A percentile compares a stretch with the other conserved stretches of the same genome.
These are phyloP conservation scores for Colletotrichum sp. DNA, from an alignment of 2,329 filamentous ascomycete genomes.

Conservation along the genomic window DNA sequence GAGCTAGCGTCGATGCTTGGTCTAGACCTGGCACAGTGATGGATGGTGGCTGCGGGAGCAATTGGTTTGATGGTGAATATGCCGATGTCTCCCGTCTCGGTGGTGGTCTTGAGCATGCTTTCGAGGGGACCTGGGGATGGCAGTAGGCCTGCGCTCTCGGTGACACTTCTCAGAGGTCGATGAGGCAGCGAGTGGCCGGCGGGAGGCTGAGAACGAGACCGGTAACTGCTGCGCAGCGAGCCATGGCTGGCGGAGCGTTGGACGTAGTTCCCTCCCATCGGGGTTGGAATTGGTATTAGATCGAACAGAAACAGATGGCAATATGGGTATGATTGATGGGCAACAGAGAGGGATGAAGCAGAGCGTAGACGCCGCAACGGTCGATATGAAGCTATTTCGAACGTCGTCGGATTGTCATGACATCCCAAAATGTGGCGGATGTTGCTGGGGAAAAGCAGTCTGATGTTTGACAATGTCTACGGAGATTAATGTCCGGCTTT, in stretches of 20 bases:
- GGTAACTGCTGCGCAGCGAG: constrained; percentile 39
- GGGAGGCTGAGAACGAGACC: constrained; percentile 28
- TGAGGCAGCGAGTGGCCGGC: constrained; percentile 24
- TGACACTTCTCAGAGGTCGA: constrained; percentile 48
- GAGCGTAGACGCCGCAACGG: neutral
- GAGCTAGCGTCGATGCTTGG: constrained; percentile 32
- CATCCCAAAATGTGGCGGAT: neutral
- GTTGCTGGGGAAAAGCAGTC: neutral
- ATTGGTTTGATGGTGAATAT: constrained; percentile 60
- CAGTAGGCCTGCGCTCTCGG: constrained; percentile 47
- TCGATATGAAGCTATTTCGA: constrained; percentile 14
- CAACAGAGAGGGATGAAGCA: neutral
- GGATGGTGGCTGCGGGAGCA: constrained; percentile 36
- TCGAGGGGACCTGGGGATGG: constrained; percentile 61
- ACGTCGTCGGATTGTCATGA: neutral
- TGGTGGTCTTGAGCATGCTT: constrained; percentile 70
- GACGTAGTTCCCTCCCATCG: constrained; percentile 33
- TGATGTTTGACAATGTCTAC: neutral
- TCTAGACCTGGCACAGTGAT: constrained; percentile 31
- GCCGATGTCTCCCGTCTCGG: constrained; percentile 70
- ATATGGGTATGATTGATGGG: constrained; percentile 8
- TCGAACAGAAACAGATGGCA: neutral
- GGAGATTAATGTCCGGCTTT: neutral
- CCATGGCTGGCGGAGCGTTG: constrained; percentile 43
- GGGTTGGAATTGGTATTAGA: neutral